Conservation (phyloP, 73 alveolate species). For the Effrenium voratum region DNA sequence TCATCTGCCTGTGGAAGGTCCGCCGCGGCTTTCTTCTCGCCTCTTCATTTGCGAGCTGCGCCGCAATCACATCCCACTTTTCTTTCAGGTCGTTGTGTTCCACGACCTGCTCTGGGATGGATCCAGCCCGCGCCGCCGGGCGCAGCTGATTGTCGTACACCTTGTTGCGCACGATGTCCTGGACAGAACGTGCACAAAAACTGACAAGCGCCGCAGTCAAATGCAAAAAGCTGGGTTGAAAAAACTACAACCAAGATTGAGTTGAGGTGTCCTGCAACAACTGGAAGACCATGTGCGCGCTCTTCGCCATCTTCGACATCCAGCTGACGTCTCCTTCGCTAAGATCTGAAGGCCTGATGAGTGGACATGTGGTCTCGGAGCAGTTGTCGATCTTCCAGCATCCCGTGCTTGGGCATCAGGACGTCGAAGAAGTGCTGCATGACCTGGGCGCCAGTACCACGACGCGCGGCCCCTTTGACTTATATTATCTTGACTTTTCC, state of each 20-base stretch:
- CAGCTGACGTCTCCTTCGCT: not conserved
- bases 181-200: not conserved
- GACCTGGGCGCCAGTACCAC: not conserved
- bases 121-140: not conserved
- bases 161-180: not conserved
- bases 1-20: too few relatives aligned
- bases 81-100: too few relatives aligned
- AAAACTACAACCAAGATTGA: not conserved
- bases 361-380: not conserved
- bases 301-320: not conserved
- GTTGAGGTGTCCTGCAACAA: not conserved
- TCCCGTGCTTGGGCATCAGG: not conserved
- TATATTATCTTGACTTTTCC: too few relatives aligned
- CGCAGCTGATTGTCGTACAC: not conserved
- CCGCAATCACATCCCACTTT: too few relatives aligned
- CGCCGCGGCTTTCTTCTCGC: too few relatives aligned
- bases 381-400: not conserved
- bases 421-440: not conserved
- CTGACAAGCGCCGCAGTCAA: not conserved
- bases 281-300: not conserved
- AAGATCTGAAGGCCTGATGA: not conserved
- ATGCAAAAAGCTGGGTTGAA: not conserved
- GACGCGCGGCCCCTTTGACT: not conserved
- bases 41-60: too few relatives aligned
- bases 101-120: too few relatives aligned